A percentile compares a stretch with the other conserved stretches of the same genome.
These are phyloP conservation scores for Diplodia mutila DNA, from an alignment of 2,329 filamentous ascomycete genomes.

Conservation along the genomic window DNA sequence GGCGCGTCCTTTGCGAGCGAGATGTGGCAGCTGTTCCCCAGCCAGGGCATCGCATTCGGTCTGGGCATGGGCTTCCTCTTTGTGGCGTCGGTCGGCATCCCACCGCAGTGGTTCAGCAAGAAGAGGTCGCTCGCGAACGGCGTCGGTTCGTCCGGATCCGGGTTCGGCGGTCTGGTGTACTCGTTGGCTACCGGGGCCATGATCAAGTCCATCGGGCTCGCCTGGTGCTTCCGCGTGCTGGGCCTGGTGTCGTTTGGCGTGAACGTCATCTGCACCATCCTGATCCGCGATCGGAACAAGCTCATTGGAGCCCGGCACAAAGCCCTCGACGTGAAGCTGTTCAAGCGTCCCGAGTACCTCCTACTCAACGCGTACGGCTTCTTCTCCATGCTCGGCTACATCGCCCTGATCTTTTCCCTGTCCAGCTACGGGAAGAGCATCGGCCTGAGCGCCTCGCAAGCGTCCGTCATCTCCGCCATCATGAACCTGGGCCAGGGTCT, in stretches of 20 bases:
- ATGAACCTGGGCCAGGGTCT: slow-evolving; percentile 53
- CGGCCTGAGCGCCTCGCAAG: slow-evolving; percentile 43
- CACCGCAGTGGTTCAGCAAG: slow-evolving; percentile 45
- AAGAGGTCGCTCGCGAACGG: slow-evolving; percentile 43
- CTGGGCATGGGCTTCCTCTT: slow-evolving; percentile 43
- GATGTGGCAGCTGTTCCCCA: slow-evolving; percentile 43
- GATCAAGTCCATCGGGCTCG: slow-evolving; percentile 36
- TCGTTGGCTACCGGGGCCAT: slow-evolving; percentile 36
- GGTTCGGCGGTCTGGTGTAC: slow-evolving; percentile 38
- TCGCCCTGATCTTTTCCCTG: slow-evolving; percentile 47
- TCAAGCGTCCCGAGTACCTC: slow-evolving; percentile 37
- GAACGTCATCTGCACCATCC: slow-evolving; percentile 30
- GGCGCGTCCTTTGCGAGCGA: slow-evolving; percentile 37
- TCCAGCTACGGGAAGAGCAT: slow-evolving; percentile 49
- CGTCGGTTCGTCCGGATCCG: slow-evolving; percentile 39
- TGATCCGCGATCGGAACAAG: slow-evolving; percentile 34
- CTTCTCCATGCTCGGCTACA: slow-evolving; percentile 50
- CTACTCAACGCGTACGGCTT: slow-evolving; percentile 46
- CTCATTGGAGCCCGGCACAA: slow-evolving; percentile 36
- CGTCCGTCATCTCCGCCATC: slow-evolving; percentile 44
- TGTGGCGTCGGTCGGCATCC: slow-evolving; percentile 38
- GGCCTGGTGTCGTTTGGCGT: slow-evolving; percentile 34
- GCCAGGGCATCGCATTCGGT: slow-evolving; percentile 39
- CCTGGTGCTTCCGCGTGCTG: slow-evolving; percentile 37
- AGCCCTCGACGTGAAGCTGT: slow-evolving; percentile 38